Base-by-base conservation (phyloP, 2,329 filamentous ascomycete species). In the Monilinia laxa region DNA sequence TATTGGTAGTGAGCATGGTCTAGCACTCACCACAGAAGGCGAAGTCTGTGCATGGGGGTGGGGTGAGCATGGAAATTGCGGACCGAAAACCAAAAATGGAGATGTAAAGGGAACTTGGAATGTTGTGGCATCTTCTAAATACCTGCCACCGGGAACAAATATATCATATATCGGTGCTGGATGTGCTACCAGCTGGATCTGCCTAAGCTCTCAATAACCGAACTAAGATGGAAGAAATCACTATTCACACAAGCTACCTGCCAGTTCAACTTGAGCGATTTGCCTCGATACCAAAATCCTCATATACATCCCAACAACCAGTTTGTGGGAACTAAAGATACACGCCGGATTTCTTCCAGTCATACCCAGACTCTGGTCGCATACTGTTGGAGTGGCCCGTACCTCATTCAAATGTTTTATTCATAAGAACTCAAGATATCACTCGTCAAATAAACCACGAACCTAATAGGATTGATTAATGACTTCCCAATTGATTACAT, bases 11-110 rank as follows among this genome's bases (percentile, higher is more conserved):
- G 95, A 98, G 78, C 95, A 99, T 77, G 87, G 86, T n/a, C 78
- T 98, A 69, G 91, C 87, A 11, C 78, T 94, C 35, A 87, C 90
- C 0, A 79, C 79, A 12, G 81, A 84, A 25, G 86, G 86, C 1
- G 84, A 88, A 62, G 86, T 97, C 1, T 79, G 96, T 59, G 86
- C 91, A 1, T 98, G 94, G 92, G 95, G 95, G 25, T 99, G 95
- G 95, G 93, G 93, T 2, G 94, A 98, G 78, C 95, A 99, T 79
- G 95, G 95, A 1, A 99, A 99, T 76, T 99, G 95, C 77, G 95
- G 95, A 3, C 85, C 87, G 47, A 81, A 84, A 53, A 81, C 80
- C 16, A 85, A 87, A 69, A 80, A 84, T 69, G 87, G 86, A 60
- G 86, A 91, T 77, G 87, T 93, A 56, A 89, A 88, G 70, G 89